Evolutionary conservation across 768 basidiomycete species (phyloP).

Genomic region (Boletus tomentosulus): DNA sequence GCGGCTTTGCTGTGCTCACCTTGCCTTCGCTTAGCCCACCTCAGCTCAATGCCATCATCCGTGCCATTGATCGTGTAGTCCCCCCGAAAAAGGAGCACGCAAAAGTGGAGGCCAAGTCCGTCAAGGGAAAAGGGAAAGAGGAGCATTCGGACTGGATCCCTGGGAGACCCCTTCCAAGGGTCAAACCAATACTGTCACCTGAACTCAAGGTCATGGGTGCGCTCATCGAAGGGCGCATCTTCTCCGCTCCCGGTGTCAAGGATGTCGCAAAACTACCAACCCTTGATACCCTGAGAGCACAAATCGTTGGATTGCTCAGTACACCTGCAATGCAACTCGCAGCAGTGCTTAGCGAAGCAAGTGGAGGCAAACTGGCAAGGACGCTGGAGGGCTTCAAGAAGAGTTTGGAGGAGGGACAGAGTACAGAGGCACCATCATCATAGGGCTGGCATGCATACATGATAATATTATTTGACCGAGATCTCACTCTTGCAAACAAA

Average conservation of each 20-base stretch:
- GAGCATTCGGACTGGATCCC: slow-evolving; percentile 62
- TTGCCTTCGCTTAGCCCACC: slow-evolving; percentile 70
- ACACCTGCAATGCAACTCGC: slow-evolving; percentile 71
- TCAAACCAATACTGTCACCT: slow-evolving; percentile 52
- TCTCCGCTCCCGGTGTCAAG: slow-evolving; percentile 55
- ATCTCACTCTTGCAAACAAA: slow-evolving; percentile 44
- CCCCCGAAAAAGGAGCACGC: slow-evolving; percentile 56
- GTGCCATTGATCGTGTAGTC: slow-evolving; percentile 60
- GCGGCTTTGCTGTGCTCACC: slow-evolving; percentile 61
- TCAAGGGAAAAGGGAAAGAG: slow-evolving; percentile 44
- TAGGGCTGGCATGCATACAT: slow-evolving; percentile 10
- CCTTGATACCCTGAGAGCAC: slow-evolving; percentile 70
- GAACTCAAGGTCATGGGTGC: slow-evolving; percentile 75
- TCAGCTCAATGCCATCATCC: slow-evolving; percentile 61
- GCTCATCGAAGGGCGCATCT: slow-evolving; percentile 70
- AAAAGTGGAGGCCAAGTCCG: slow-evolving; percentile 43
- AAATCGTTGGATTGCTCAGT: slow-evolving; percentile 81
- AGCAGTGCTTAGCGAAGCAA: slow-evolving; percentile 62
- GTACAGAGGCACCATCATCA: slow-evolving; percentile 14
- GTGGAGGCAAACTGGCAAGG: slow-evolving; percentile 64
- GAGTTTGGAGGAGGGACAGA: slow-evolving; percentile 52
- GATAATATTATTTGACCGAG: neutral
- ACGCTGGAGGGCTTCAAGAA: slow-evolving; percentile 73
- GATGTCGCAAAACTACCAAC: slow-evolving; percentile 73
- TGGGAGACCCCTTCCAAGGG: slow-evolving; percentile 61